These are phyloP conservation scores for Mimosa pudica DNA, from an alignment of 306 rosid genomes.

Conservation along the genomic window DNA sequence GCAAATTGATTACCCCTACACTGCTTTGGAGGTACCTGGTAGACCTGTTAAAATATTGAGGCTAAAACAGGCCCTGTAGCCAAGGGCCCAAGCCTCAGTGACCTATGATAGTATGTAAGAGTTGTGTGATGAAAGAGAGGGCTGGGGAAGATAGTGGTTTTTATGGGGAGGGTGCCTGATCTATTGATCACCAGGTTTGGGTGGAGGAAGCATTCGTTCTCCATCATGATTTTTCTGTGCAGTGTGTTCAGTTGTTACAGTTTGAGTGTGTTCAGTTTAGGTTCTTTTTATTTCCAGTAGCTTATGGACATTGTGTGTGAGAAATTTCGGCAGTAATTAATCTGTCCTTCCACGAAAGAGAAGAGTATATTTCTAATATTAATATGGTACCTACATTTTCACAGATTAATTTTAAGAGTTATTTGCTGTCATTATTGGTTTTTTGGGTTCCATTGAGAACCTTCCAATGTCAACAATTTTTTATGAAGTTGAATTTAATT, in stretches of 20 bases:
- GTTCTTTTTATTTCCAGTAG: neutral
- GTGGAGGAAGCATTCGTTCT: neutral
- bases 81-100: neutral
- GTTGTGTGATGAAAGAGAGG: neutral
- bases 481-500: neutral
- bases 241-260: neutral
- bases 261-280: neutral
- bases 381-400: neutral
- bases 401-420: neutral
- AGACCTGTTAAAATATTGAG: neutral
- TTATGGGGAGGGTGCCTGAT: neutral
- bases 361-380: neutral
- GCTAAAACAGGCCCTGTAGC: neutral
- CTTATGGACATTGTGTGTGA: neutral
- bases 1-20: constrained; percentile 7
- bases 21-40: neutral
- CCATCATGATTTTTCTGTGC: neutral
- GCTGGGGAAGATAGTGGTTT: neutral
- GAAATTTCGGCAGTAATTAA: neutral
- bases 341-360: neutral
- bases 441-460: neutral
- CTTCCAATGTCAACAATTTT: constrained; percentile 19
- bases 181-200: neutral
- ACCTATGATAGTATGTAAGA: neutral
- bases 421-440: neutral